These are phyloP conservation scores for Leccinum solheimii DNA, from an alignment of 1,284 basidiomycete species.

Conservation along the genomic window DNA sequence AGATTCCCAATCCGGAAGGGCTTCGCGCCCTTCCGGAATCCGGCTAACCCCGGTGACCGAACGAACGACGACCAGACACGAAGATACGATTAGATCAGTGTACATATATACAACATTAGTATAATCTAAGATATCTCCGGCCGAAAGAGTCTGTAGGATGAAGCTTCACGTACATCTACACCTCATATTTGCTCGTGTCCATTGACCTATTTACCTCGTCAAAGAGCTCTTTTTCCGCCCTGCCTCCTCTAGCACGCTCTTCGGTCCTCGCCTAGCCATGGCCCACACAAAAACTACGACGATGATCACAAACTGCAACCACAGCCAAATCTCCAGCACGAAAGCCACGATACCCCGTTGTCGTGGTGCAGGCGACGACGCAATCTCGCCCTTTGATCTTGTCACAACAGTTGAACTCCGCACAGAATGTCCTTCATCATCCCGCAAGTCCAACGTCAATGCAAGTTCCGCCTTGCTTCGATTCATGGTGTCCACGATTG, in stretches of 20 bases:
- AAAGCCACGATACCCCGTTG: conserved; percentile 46
- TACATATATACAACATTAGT: conserved; percentile 26
- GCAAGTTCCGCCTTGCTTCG: conserved; percentile 18
- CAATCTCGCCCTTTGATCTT: conserved; percentile 4
- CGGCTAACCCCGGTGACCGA: too few species aligned
- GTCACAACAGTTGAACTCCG: not conserved
- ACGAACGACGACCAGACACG: not conserved
- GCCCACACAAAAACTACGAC: conserved; percentile 74
- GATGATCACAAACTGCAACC: conserved; percentile 74
- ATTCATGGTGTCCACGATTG: conserved; percentile 43
- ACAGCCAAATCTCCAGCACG: conserved; percentile 73
- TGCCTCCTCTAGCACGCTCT: conserved; percentile 58
- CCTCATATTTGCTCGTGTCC: not conserved
- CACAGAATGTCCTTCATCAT: conserved; percentile 10
- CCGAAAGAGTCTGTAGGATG: not conserved
- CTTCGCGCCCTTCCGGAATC: too few species aligned
- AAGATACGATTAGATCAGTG: conserved; percentile 17
- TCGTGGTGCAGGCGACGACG: conserved; percentile 21
- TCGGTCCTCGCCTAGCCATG: conserved; percentile 74
- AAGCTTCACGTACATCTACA: not conserved
- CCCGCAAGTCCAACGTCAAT: conserved; percentile 13
- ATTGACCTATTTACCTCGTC: conserved; percentile 5
- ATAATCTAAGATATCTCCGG: conserved; percentile 26
- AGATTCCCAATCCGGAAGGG: too few species aligned
- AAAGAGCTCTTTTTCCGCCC: conserved; percentile 41